Evolutionary conservation across 139 green algal genomes (phyloP), one percentile per base, ranked within the genome.

Genomic region (Chlorella sp.): DNA sequence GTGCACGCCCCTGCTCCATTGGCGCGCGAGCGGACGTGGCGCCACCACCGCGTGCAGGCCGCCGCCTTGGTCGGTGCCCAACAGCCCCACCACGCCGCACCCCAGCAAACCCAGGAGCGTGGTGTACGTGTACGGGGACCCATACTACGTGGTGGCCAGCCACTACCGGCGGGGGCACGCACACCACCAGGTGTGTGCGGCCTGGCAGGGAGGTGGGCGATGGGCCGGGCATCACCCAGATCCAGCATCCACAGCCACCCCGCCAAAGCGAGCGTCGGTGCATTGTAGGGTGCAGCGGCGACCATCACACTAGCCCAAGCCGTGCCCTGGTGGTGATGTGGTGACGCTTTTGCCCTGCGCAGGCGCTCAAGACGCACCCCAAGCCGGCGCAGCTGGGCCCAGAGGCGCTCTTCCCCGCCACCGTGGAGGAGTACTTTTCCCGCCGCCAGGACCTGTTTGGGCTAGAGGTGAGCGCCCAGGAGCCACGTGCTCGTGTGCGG

Each of bases 81-180:
- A 10, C 0, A 6, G 5, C 2, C 68, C 75, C 5, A 62, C 35
- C 2, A 65, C 59, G 29, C 42, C 42, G 10, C 42, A 55, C 42
- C 42, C 42, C 42, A 55, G 42, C 42, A 55, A 55, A 17, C 42
- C 42, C 10, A 10, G 42, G 10, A 55, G 42, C 42, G 74, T 82
- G 14, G 36, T 88, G n/a, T 88, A 86, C 62, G 32, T 88, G 50
- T 86, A 84, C 70, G 80, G 83, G 5, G 74, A 86, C 72, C 83
- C 83, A 20, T 69, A 86, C 10, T 69, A 62, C 5, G 72, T 74
- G 2, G 77, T 88, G 29, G 77, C 77, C 5, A 84, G 76, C 31
- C 80, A 86, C 71, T 88, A 83, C 66, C 72, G 80, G 1, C 68
- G 83, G 17, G 70, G 77, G 0, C 77, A 85, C 3, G 83, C 83